Conservation (phyloP, 352 stramenopile genomes). For the Aphanomyces cochlioides region DNA sequence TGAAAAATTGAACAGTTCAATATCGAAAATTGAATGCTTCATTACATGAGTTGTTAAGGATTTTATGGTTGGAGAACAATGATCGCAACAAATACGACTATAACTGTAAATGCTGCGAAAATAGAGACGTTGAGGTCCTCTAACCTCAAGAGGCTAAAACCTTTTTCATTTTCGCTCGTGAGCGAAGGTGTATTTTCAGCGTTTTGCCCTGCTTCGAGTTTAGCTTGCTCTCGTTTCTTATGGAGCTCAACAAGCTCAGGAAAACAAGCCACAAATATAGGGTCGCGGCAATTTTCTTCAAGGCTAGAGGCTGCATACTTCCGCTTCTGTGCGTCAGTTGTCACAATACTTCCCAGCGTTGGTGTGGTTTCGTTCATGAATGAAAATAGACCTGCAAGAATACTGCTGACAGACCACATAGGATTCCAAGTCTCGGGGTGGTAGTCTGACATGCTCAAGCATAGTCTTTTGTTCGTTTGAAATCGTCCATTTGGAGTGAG, state of each 20-base stretch:
- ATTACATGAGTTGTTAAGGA: background rate
- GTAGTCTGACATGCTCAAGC: conserved; percentile 95
- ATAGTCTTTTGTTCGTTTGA: conserved; percentile 91
- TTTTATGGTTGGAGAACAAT: conserved; percentile 3
- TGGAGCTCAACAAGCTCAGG: conserved; percentile 83
- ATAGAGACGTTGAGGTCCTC: background rate
- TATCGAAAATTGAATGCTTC: background rate
- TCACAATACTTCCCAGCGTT: conserved; percentile 87
- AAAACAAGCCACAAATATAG: conserved; percentile 84
- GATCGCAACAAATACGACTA: background rate
- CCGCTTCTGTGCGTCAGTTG: conserved; percentile 78
- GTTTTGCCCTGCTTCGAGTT: background rate
- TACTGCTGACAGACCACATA: conserved; percentile 94
- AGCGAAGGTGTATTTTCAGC: background rate
- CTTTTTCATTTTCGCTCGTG: background rate
- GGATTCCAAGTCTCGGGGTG: conserved; percentile 96
- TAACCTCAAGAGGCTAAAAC: background rate
- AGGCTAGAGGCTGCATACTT: conserved; percentile 77
- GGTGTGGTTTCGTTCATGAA: conserved; percentile 84
- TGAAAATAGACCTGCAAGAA: conserved; percentile 93
- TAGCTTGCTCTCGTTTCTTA: conserved; percentile 24
- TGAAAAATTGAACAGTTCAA: conserved; percentile 14
- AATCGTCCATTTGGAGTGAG: conserved; percentile 93
- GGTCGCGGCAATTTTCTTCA: conserved; percentile 76
- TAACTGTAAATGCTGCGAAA: background rate